phyloP scores from a whole-genome alignment of 1,284 basidiomycete species.

The Cystobasidium sp. region DNA sequence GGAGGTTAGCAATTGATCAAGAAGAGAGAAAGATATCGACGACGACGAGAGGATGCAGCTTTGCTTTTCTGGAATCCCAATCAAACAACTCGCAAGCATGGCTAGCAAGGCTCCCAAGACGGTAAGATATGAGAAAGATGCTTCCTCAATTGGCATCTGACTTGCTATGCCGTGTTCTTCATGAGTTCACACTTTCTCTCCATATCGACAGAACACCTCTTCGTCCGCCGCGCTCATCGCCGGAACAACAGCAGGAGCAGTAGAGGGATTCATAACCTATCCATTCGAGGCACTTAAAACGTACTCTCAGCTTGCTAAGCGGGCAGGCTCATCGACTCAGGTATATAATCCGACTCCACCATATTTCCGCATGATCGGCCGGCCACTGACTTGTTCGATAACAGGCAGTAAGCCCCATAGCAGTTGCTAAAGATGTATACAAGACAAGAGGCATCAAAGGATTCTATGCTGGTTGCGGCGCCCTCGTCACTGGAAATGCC shows the following conservation, averaged over 20 bases:
- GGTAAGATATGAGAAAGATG: too few species aligned
- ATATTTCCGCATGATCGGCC: background rate
- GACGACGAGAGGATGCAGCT: too few species aligned
- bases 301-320: conserved; percentile 61
- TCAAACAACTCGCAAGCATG: too few species aligned
- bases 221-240: conserved; percentile 65
- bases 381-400: background rate
- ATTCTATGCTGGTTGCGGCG: conserved; percentile 61
- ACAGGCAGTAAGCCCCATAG: conserved; percentile 56
- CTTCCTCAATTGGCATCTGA: too few species aligned
- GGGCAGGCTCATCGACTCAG: conserved; percentile 43
- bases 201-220: conserved; percentile 41
- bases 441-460: conserved; percentile 55
- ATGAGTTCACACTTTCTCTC: too few species aligned
- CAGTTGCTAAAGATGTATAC: conserved; percentile 56
- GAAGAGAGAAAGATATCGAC: background rate
- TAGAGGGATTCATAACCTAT: conserved; percentile 76
- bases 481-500: conserved; percentile 86
- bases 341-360: background rate
- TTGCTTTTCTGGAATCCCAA: too few species aligned
- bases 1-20: background rate
- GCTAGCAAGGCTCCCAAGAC: background rate
- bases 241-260: conserved; percentile 88
- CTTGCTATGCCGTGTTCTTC: too few species aligned
- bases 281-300: conserved; percentile 90